phyloP scores from a whole-genome alignment of 306 rosid species.

The Elaeagnus macrophylla region DNA sequence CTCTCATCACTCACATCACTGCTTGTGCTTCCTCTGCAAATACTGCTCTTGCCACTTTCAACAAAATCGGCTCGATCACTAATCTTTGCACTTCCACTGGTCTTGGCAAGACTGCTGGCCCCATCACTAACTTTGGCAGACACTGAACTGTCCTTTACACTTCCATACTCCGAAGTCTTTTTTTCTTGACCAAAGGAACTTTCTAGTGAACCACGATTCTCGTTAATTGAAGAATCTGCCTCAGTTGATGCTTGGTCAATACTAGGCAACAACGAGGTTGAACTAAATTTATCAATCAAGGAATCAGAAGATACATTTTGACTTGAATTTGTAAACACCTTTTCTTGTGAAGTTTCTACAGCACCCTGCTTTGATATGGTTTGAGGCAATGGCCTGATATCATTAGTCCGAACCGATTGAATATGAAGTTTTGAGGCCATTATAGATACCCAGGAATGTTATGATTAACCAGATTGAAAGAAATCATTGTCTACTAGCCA shows the following conservation, averaged over 20 bases:
- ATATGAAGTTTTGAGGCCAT: conserved; percentile 70
- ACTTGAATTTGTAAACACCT: conserved; percentile 26
- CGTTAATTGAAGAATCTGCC: conserved; percentile 36
- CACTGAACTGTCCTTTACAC: conserved; percentile 71
- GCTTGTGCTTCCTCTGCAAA: conserved; percentile 95
- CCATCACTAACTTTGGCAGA: conserved; percentile 86
- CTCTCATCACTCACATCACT: conserved; percentile 96
- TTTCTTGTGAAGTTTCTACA: conserved; percentile 37
- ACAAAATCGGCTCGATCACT: conserved; percentile 77
- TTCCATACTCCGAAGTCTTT: conserved; percentile 71
- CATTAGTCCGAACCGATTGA: conserved; percentile 38
- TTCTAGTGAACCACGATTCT: conserved; percentile 45
- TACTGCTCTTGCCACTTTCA: conserved; percentile 96
- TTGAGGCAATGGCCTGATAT: conserved; percentile 32
- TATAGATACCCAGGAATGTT: conserved; percentile 18
- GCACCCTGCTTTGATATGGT: conserved; percentile 35
- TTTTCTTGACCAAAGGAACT: conserved; percentile 59
- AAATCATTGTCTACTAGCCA: conserved; percentile 26
- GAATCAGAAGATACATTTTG: conserved; percentile 45
- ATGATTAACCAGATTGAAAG: conserved; percentile 30
- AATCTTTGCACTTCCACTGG: conserved; percentile 86
- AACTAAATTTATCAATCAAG: conserved; percentile 42
- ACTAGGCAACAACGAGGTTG: conserved; percentile 40
- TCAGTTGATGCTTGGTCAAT: conserved; percentile 35
- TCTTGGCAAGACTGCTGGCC: conserved; percentile 76